Base-by-base conservation (phyloP, 2,329 filamentous ascomycete species). In the Hypoxylon sp. region DNA sequence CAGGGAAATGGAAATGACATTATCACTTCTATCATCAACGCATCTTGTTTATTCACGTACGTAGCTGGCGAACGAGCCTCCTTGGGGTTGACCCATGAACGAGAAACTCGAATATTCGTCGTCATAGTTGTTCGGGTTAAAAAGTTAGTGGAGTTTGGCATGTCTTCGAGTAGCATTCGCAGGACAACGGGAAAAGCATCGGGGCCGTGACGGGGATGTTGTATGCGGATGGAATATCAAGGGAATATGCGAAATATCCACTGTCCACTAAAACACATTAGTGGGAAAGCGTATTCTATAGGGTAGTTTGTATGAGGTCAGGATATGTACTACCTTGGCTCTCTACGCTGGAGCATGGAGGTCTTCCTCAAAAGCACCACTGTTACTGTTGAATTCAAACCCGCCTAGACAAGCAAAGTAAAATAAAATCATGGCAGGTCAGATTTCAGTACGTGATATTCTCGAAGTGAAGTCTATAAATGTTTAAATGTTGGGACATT, bases 21-120 rank as follows among this genome's bases (percentile, higher is more conserved):
- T 57, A 48, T 58, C 41, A 49, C 52, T 71, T 72, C 53, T 70
- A 71, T 53, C 65, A 62, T 70, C 61, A 57, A 70, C 63, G 67
- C 64, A 71, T 75, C 70, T 70, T 60, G 65, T 59, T 67, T 65
- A 70, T 38, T 65, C 57, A 63, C 43, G 50, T 59, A 62, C 32
- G 41, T 38, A 68, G 34, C 34, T 21, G 34, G 48, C 38, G 43
- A 50, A 21, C n/a, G 25, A 49, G n/a, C 19, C 32, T 53, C 50
- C 11, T 17, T 2, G 17, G 49, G 30, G 19, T n/a, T 11, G 6
- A 13, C 17, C 50, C 25, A 51, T 45, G 28, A 46, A 34, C 23
- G 28, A 21, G 45, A n/a, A n/a, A n/a, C 45, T 56, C 57, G 28
- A 49, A 17, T 17, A 30, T 46, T 49, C 58, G n/a, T 28, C 28